Evolutionary conservation across 2,329 filamentous ascomycete species (phyloP), one percentile per base, ranked within the genome.

Genomic region (Aspergillus piperis): DNA sequence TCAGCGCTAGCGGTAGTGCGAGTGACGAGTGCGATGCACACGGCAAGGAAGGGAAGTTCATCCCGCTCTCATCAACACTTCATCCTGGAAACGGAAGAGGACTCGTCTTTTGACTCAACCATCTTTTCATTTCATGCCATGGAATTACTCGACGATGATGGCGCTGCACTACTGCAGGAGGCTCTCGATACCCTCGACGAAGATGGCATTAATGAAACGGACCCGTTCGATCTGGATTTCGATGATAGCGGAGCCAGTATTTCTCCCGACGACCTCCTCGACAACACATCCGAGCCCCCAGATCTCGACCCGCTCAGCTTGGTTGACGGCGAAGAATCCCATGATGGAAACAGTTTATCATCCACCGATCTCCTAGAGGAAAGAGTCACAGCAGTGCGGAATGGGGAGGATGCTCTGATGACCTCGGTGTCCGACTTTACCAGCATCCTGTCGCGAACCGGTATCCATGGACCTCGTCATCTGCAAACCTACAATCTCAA

Each of bases 381-480:
- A 7, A 63, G 54, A 15, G 64, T 68, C 10, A 72, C 70, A 4
- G 63, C 67, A 1, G 68, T 64, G n/a, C 66, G 70, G 8, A 72
- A 72, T 57, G 68, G 68, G 4, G 64, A 66, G n/a, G 58, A 62
- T 25, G 62, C 67, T 11, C 44, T 65, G 38, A 58, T 72, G 42
- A 72, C 66, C 57, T 69, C 63, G 11, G 48, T 71, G 8, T 68
- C 70, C 4, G 65, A 72, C 13, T 72, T 72, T 53, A 68, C 68
- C 5, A 59, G 62, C 6, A 70, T 72, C 27, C 67, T 72, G 8
- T 62, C 70, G 7, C 63, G 61, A 60, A 71, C 70, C 0, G 68
- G 70, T 2, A 68, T 72, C 41, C 61, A 66, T 41, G 69, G 70
- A 1, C 70, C 70, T 3, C 67, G 65, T 38, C 64, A 67, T 32